Evolutionary conservation across 2,329 filamentous ascomycete species (phyloP).

Genomic region (Venturia aucupariae): DNA sequence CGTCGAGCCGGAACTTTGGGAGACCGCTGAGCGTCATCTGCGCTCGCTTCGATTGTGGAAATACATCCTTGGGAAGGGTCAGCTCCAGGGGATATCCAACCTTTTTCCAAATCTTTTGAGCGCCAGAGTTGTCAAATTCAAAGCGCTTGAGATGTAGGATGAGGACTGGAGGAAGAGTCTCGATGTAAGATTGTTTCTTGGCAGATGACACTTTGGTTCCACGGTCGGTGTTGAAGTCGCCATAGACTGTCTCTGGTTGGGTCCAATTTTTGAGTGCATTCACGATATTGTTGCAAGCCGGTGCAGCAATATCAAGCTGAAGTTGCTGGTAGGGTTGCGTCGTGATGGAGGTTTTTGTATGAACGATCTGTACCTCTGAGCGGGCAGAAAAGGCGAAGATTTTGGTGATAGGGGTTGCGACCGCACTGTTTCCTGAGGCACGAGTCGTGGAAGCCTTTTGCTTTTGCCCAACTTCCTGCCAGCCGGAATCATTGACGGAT

Average conservation of each 20-base stretch:
- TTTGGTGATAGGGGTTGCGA: conserved; percentile 77
- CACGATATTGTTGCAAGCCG: conserved; percentile 79
- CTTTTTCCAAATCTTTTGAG: conserved; percentile 98
- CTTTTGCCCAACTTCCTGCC: conserved; percentile 89
- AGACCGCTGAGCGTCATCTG: conserved; percentile 56
- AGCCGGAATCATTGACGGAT: conserved; percentile 50
- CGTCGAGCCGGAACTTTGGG: conserved; percentile 77
- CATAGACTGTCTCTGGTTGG: conserved; percentile 72
- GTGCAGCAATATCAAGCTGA: conserved; percentile 85
- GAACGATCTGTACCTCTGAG: conserved; percentile 79
- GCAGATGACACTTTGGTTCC: conserved; percentile 64
- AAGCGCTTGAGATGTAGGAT: conserved; percentile 96
- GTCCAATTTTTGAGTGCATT: conserved; percentile 84
- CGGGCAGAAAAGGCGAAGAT: conserved; percentile 90
- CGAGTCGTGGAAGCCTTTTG: conserved; percentile 81
- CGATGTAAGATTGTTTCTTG: conserved; percentile 92
- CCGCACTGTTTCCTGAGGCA: conserved; percentile 64
- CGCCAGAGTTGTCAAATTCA: conserved; percentile 81
- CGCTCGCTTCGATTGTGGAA: conserved; percentile 66
- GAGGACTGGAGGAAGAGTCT: conserved; percentile 79
- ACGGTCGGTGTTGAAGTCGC: conserved; percentile 71
- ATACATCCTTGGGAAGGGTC: conserved; percentile 83
- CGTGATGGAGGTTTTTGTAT: conserved; percentile 82
- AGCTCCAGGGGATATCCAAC: conserved; percentile 90
- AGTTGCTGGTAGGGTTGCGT: conserved; percentile 89